A percentile compares a stretch with the other conserved stretches of the same genome.
Conservation (phyloP, 306 rosid genomes). For the apple (Malus domestica) region ASM211411v1 NC_041801.1:10326501-10327000, state of each 20-base stretch:
- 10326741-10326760: conserved; percentile 45
- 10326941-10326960: not conserved
- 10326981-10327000: conserved; percentile 4
- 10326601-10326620: conserved; percentile 62
- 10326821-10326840: conserved; percentile 28
- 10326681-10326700: conserved; percentile 61
- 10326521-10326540: conserved; percentile 51
- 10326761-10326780: conserved; percentile 47
- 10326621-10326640: conserved; percentile 61
- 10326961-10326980: not conserved
- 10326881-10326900: conserved; percentile 37
- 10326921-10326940: not conserved
- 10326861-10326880: conserved; percentile 42
- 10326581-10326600: conserved; percentile 44
- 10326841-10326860: conserved; percentile 46
- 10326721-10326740: conserved; percentile 34
- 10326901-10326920: conserved; percentile 28
- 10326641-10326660: conserved; percentile 40
- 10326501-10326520: not conserved
- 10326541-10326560: conserved; percentile 44
- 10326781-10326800: conserved; percentile 43
- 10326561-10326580: conserved; percentile 42
- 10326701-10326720: conserved; percentile 54
- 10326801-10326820: conserved; percentile 30
- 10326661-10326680: conserved; percentile 45